Base-by-base conservation (phyloP, 1,139 yeast species). In the Blastobotrys proliferans region DNA sequence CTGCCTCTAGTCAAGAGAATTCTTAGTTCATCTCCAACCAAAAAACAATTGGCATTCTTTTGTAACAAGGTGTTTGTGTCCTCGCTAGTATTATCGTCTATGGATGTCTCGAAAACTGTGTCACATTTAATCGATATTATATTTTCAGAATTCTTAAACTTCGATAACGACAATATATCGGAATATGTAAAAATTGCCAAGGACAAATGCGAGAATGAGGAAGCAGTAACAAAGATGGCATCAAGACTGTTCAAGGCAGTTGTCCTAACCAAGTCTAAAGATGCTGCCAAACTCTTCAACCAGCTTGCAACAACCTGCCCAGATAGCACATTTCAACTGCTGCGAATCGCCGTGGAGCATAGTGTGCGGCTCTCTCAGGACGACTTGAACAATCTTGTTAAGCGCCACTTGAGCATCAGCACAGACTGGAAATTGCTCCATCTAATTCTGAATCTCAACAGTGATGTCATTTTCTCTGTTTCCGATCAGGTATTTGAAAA, bases 381-480 rank as follows among this genome's bases (percentile, higher is more conserved):
- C 18, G 34, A 16, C 24, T 27, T 38, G 9, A 28, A 43, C 24
- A 27, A 28, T 29, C 10, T 36, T 11, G 36, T 43, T 10, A 6
- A 27, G 34, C 13, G 24, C 18, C 21, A 36, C 21, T 4, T 21
- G 38, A 24, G 13, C 25, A 31, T 10, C 10, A 25, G n/a, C 11
- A 28, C 35, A 10, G 29, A 40, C 25, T 47, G 44, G 45, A 19
- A 35, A 17, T 35, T 38, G 18, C 27, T 37, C 27, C 22, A 10
- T 2, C 21, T 32, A 19, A 33, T 45, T 10, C 16, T 44, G 6
- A 32, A 33, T 13, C 29, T 45, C n/a, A 36, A 45, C 22, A 36
- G 41, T 21, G 48, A 45, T 19, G 42, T 38, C 11, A 38, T 45
- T 3, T 38, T 41, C 19, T 27, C 31, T 25, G 14, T 40, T 21